Conservation (phyloP, 1,139 yeast genomes). For the Saccharomyces uvarum region DNA sequence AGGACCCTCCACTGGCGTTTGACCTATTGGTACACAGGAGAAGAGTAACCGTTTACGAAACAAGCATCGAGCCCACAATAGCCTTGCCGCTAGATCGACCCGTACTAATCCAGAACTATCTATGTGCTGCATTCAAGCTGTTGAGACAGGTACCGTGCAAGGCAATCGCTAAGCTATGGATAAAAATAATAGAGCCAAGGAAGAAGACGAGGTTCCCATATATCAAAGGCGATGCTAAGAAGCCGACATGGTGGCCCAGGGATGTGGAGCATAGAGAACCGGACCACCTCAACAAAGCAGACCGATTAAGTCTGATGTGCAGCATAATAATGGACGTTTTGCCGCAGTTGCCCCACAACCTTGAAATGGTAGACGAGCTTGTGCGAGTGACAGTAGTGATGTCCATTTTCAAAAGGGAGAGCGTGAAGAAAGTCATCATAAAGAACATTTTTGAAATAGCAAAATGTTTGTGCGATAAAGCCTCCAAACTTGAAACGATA, state of each 20-base stretch:
- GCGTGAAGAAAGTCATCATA: conserved; percentile 10
- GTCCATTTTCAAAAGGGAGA: conserved; percentile 13
- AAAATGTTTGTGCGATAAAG: not conserved
- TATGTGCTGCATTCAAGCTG: conserved; percentile 20
- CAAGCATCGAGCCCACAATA: not conserved
- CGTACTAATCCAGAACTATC: conserved; percentile 8
- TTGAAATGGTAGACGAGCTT: conserved; percentile 13
- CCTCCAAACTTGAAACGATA: not conserved
- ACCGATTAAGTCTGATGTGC: conserved; percentile 45
- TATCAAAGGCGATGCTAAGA: conserved; percentile 41
- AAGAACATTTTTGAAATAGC: conserved; percentile 15
- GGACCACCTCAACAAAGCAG: conserved; percentile 57
- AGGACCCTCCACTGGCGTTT: not conserved
- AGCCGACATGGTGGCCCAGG: conserved; percentile 69
- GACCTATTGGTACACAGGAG: not conserved
- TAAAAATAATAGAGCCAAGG: conserved; percentile 54
- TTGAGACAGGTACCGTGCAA: conserved; percentile 56
- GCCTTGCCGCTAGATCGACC: conserved; percentile 4
- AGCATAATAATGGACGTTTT: conserved; percentile 31
- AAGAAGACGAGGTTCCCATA: conserved; percentile 63
- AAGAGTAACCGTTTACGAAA: not conserved
- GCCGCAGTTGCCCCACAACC: conserved; percentile 11
- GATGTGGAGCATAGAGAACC: conserved; percentile 60
- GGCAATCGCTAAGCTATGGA: conserved; percentile 59
- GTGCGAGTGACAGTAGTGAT: conserved; percentile 13